phyloP scores from a whole-genome alignment of 257 asterid species.

The Nicotiana benthamiana region DNA sequence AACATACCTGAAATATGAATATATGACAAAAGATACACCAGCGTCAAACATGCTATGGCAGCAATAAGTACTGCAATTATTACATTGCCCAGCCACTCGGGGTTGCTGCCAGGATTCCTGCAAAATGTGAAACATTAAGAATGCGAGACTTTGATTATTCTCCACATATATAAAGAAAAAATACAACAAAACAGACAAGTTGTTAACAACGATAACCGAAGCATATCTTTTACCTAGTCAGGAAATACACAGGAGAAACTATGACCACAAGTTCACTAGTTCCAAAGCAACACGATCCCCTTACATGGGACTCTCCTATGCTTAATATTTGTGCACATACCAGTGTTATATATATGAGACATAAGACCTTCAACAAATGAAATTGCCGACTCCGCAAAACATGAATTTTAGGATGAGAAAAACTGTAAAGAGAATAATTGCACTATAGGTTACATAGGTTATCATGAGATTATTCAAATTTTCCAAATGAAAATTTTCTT shows the following conservation, averaged over 20 bases:
- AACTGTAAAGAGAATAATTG: neutral
- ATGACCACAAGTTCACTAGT: neutral
- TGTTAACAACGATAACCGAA: neutral
- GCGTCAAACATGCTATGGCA: conserved; percentile 59
- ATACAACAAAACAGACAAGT: neutral
- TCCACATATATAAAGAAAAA: neutral
- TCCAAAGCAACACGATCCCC: neutral
- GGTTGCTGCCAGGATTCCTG: conserved; percentile 85
- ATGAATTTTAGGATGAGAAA: neutral
- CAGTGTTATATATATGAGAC: neutral
- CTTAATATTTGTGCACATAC: neutral
- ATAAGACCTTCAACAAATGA: neutral
- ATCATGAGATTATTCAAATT: neutral
- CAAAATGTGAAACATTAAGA: conserved; percentile 15
- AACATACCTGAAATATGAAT: conserved; percentile 80
- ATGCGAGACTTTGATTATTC: neutral
- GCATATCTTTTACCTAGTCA: conserved; percentile 2
- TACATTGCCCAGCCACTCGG: conserved; percentile 62
- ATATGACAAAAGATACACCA: conserved; percentile 80
- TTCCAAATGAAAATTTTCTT: neutral
- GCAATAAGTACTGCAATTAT: conserved; percentile 57
- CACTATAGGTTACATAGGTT: neutral
- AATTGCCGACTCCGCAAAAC: neutral
- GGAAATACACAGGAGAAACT: neutral
- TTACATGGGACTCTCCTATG: neutral